Percentiles rank a stretch among this genome's conserved stretches.
phyloP scores from a whole-genome alignment of 305 asterid genomes.

The Ajuga reptans region DNA sequence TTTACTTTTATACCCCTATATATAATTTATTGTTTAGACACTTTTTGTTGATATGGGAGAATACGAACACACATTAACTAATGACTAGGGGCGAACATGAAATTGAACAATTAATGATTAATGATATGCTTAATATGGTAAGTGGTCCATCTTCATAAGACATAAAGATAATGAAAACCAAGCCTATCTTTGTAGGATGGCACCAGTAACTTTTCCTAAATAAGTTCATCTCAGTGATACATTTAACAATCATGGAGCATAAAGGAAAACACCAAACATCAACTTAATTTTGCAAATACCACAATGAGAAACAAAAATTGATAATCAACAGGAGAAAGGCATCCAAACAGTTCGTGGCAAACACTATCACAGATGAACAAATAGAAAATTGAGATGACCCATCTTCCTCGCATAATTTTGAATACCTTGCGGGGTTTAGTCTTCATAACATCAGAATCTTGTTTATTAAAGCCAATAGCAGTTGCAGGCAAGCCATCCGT shows the following conservation, averaged over 20 bases:
- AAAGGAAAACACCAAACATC: not conserved
- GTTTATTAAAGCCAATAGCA: constrained; percentile 97
- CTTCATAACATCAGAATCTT: constrained; percentile 96
- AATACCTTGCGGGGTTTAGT: constrained; percentile 96
- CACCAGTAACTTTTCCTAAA: not conserved
- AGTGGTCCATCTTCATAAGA: too few species aligned
- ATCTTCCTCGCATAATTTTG: not conserved
- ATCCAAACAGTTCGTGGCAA: not conserved
- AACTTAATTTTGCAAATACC: constrained; percentile 1
- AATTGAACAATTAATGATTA: too few species aligned
- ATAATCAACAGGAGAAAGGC: not conserved
- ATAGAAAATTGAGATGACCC: constrained; percentile 13
- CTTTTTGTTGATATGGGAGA: too few species aligned
- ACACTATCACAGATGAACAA: not conserved
- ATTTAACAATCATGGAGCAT: not conserved
- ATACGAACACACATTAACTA: too few species aligned
- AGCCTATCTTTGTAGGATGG: too few species aligned
- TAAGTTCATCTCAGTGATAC: not conserved
- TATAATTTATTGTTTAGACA: too few species aligned
- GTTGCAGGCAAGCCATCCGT: constrained; percentile 99
- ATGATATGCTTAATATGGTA: too few species aligned
- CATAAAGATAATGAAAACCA: too few species aligned
- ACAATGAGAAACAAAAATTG: not conserved
- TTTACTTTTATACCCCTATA: too few species aligned
- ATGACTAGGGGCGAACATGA: too few species aligned